Evolutionary conservation across 495 filamentous ascomycete species (phyloP), one percentile per base, ranked within the genome.

Genomic region (Schizothecium vesticola): DNA sequence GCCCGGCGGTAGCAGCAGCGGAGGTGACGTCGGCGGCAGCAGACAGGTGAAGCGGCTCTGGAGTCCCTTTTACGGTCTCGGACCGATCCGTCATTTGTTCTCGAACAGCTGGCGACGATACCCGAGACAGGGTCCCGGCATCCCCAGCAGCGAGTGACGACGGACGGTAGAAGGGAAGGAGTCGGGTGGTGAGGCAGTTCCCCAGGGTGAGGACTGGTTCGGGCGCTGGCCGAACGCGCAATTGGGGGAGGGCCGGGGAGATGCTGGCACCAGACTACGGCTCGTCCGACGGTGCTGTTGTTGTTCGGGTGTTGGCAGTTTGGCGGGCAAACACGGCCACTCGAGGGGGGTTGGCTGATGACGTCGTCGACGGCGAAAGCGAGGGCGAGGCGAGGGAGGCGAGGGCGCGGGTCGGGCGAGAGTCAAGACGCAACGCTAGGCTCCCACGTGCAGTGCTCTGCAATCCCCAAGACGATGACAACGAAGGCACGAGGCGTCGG

Each of bases 51-150:
- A 71, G 69, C 65, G 71, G 61, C 59, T 67, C 66, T 61, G 43
- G 43, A 51, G 67, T 66, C 67, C 70, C 74, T 65, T 55, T 70
- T 33, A 56, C 70, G 51, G 67, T 61, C 29, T 65, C 63, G 56
- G 64, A 21, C 29, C 67, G 70, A 26, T 59, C 60, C 28, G 75
- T 67, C 75, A 77, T 77, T 71, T 76, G 74, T 68, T 68, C 59
- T 70, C 57, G 19, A 43, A 59, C 63, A 55, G 64, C 60, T 29
- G 66, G 61, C 61, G 29, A 69, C 31, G 63, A 28, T 58, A 60
- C 36, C 13, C 51, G 29, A 23, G 61, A 58, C 60, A 60, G 24
- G 57, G 59, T 67, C 70, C 68, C 59, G 63, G 63, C 69, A 70
- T 71, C 67, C 68, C 72, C 61, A 69, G 57, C 63, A 24, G 63